Evolutionary conservation across 73 alveolate genomes (phyloP).

Genomic region (Paraurostyla sp.): DNA sequence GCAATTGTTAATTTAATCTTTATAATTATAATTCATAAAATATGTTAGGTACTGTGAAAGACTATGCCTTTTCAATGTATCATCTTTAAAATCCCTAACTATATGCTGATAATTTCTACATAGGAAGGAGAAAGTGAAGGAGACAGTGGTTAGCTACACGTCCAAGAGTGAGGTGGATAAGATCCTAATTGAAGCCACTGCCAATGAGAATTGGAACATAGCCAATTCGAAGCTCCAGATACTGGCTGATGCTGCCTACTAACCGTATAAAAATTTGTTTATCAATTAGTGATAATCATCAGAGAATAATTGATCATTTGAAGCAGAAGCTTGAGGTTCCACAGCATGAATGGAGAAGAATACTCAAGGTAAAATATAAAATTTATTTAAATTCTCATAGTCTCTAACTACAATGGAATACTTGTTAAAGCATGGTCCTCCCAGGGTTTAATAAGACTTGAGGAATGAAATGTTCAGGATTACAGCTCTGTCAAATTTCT

Average conservation of each 20-base stretch:
- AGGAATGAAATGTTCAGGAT: slow-evolving; percentile 70
- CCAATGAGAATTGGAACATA: slow-evolving; percentile 80
- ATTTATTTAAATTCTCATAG: not conserved
- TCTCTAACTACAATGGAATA: slow-evolving; percentile 66
- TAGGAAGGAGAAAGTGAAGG: slow-evolving; percentile 57
- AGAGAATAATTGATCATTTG: slow-evolving; percentile 65
- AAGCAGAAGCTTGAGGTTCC: slow-evolving; percentile 59
- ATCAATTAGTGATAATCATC: slow-evolving; percentile 42
- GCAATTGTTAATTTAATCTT: no score
- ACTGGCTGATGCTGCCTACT: slow-evolving; percentile 78
- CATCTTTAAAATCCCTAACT: not conserved
- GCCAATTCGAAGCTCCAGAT: slow-evolving; percentile 75
- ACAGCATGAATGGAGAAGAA: slow-evolving; percentile 82
- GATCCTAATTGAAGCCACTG: slow-evolving; percentile 74
- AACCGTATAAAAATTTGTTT: slow-evolving; percentile 10
- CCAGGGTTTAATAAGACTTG: slow-evolving; percentile 61
- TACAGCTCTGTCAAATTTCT: slow-evolving; percentile 62
- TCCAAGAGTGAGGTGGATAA: slow-evolving; percentile 66
- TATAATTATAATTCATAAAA: not conserved
- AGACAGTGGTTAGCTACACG: slow-evolving; percentile 52
- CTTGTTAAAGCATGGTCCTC: slow-evolving; percentile 77
- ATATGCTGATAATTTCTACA: not conserved
- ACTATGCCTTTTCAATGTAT: slow-evolving; percentile 25
- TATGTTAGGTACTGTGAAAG: slow-evolving; percentile 33
- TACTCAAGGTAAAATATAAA: slow-evolving; percentile 57